Evolutionary conservation across 257 asterid genomes (phyloP).

Genomic region (Leptodermis oblonga): DNA sequence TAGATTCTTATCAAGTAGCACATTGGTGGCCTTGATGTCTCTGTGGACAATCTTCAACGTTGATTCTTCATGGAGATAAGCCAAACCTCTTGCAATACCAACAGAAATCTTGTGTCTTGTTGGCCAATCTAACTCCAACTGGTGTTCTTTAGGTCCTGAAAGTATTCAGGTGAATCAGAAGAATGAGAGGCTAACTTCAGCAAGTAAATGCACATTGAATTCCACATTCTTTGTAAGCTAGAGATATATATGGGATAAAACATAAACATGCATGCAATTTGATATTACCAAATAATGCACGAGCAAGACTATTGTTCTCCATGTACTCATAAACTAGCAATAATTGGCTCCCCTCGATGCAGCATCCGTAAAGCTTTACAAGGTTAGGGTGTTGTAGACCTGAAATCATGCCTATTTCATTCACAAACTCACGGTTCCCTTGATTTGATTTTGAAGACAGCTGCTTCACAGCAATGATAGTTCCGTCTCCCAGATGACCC

Average conservation of each 20-base stretch:
- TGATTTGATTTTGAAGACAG: slow-evolving; percentile 78
- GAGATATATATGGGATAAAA: not conserved
- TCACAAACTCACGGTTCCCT: slow-evolving; percentile 76
- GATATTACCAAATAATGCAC: slow-evolving; percentile 66
- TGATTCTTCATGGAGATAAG: slow-evolving; percentile 84
- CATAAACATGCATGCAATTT: not conserved
- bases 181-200: not conserved
- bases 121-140: slow-evolving; percentile 54
- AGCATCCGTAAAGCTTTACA: slow-evolving; percentile 70
- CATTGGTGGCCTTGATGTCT: slow-evolving; percentile 79
- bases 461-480: slow-evolving; percentile 69
- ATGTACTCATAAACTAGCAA: slow-evolving; percentile 62
- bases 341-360: slow-evolving; percentile 66
- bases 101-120: slow-evolving; percentile 55
- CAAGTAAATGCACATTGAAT: not conserved
- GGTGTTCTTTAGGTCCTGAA: slow-evolving; percentile 33
- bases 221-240: no score
- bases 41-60: slow-evolving; percentile 77
- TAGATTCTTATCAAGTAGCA: slow-evolving; percentile 64
- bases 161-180: not conserved
- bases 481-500: slow-evolving; percentile 61
- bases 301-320: slow-evolving; percentile 72
- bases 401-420: slow-evolving; percentile 82
- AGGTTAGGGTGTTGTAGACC: slow-evolving; percentile 73
- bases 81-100: slow-evolving; percentile 73